Evolutionary conservation across 148 eudicot genomes (phyloP).

Genomic region (Persicaria tinctoria): DNA sequence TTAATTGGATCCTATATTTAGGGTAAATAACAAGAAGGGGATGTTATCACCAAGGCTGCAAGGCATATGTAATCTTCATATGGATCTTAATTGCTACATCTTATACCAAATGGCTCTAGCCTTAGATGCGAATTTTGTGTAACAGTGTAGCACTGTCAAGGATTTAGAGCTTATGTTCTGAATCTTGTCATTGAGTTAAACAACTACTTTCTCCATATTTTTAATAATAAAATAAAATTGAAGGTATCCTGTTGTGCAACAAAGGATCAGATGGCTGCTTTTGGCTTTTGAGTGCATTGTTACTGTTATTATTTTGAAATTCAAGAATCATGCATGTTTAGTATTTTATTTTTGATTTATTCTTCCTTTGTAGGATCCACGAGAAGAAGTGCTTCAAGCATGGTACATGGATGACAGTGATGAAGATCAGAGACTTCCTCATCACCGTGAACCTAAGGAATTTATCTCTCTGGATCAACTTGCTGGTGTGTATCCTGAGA

Average conservation of each 20-base stretch:
- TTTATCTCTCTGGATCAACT: constrained; percentile 71
- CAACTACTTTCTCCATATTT: background rate
- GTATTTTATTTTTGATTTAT: background rate
- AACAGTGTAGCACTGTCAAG: background rate
- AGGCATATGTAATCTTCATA: background rate
- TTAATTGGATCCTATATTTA: background rate
- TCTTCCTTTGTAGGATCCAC: constrained; percentile 47
- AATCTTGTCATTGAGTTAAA: background rate
- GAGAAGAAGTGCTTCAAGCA: constrained; percentile 86
- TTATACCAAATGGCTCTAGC: background rate
- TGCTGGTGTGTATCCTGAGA: constrained; percentile 30
- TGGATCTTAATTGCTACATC: background rate
- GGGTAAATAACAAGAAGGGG: background rate
- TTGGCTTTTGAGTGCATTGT: background rate
- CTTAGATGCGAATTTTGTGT: background rate
- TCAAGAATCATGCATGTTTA: background rate
- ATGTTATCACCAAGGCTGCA: background rate
- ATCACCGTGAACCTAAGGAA: constrained; percentile 77
- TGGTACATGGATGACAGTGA: constrained; percentile 96
- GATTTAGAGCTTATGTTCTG: background rate
- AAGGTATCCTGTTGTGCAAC: background rate
- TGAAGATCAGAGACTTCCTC: constrained; percentile 92
- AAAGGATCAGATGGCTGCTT: background rate
- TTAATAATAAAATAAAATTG: background rate
- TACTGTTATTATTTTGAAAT: background rate